These are phyloP conservation scores for Aspergillus affinis DNA, from an alignment of 495 filamentous ascomycete species.

Conservation along the genomic window DNA sequence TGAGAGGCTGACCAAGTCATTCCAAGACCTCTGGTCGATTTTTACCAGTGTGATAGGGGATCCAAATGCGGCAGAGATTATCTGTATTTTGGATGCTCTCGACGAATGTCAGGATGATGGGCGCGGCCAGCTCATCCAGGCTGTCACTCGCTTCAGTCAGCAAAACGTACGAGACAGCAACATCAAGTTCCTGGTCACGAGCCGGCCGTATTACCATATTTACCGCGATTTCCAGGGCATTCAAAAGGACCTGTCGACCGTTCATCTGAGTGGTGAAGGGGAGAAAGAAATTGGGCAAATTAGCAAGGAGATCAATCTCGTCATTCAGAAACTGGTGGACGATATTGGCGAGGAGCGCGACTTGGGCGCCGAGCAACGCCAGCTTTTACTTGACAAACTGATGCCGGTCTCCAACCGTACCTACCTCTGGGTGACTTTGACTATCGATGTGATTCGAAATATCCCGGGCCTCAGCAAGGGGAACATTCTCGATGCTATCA, in stretches of 20 bases:
- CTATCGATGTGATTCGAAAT: conserved; percentile 34
- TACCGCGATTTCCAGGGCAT: conserved; percentile 25
- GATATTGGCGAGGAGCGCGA: conserved; percentile 20
- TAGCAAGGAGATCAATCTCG: conserved; percentile 45
- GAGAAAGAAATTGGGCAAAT: conserved; percentile 24
- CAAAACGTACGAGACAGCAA: too few species aligned
- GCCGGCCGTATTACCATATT: conserved; percentile 47
- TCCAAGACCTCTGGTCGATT: conserved; percentile 42
- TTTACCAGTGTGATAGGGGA: conserved; percentile 32
- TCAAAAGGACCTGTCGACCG: conserved; percentile 24
- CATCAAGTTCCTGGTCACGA: conserved; percentile 51
- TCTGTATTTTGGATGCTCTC: conserved; percentile 52
- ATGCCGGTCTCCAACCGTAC: conserved; percentile 33
- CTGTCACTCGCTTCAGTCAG: too few species aligned
- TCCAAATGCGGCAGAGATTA: conserved; percentile 40
- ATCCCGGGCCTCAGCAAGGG: too few species aligned
- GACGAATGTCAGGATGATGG: conserved; percentile 31
- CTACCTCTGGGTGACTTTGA: conserved; percentile 51
- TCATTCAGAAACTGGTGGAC: conserved; percentile 34
- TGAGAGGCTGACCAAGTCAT: conserved; percentile 32
- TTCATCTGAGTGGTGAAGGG: conserved; percentile 40
- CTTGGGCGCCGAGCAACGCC: conserved; percentile 20
- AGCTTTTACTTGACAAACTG: conserved; percentile 26
- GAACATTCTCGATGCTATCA: too few species aligned
- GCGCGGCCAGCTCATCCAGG: conserved; percentile 19